Evolutionary conservation across 2,329 filamentous ascomycete species (phyloP).

Genomic region (Calycina herbarum): DNA sequence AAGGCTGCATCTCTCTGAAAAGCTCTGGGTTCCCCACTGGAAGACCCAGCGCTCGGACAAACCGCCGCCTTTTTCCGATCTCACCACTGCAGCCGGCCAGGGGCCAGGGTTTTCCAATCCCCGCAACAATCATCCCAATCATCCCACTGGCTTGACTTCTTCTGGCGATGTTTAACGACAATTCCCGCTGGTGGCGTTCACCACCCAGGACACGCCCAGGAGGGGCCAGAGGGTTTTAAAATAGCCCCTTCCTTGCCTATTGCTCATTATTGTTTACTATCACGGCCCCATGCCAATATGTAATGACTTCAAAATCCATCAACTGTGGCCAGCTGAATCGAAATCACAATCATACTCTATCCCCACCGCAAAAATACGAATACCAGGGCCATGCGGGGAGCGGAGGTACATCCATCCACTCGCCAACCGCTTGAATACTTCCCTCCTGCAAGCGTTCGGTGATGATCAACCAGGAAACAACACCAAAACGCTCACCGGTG

Average conservation of each 20-base stretch:
- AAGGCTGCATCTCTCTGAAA: not conserved
- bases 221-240: not conserved
- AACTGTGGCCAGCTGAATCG: constrained; percentile 4
- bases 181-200: not conserved
- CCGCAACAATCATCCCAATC: constrained; percentile 3
- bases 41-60: not conserved
- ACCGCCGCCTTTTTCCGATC: constrained; percentile 2
- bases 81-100: not conserved
- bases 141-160: not conserved
- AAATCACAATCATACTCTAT: not conserved
- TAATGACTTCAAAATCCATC: not conserved
- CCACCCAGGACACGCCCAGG: not conserved
- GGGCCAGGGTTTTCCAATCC: not conserved
- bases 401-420: not conserved
- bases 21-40: not conserved
- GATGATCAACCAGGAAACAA: constrained; percentile 2
- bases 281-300: not conserved
- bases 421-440: not conserved
- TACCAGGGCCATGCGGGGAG: not conserved
- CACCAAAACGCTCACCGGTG: constrained; percentile 1
- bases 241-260: not conserved
- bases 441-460: constrained; percentile 4
- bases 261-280: not conserved
- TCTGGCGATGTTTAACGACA: constrained; percentile 7
- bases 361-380: not conserved